phyloP scores from a whole-genome alignment of 768 basidiomycete genomes.

The Clathrus columnatus region DNA sequence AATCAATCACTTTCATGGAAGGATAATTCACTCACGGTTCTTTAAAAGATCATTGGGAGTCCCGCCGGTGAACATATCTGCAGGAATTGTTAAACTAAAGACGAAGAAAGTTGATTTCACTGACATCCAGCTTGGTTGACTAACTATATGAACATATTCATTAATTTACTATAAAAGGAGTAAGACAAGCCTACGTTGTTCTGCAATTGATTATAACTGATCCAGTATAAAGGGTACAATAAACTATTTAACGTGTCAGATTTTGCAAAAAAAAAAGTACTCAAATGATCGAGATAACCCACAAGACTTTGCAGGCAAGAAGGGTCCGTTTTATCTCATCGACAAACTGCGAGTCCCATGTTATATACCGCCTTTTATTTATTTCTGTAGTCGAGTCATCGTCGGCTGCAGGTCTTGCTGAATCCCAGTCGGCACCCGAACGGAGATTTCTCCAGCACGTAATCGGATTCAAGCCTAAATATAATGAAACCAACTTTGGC shows the following conservation, averaged over 20 bases:
- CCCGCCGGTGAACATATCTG: constrained; percentile 6
- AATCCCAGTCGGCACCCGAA: constrained; percentile 6
- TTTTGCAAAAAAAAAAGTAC: background rate
- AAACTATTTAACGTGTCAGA: background rate
- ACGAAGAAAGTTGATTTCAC: background rate
- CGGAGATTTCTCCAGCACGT: background rate
- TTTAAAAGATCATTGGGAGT: constrained; percentile 9
- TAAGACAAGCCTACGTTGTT: background rate
- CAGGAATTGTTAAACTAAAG: background rate
- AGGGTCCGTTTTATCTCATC: constrained; percentile 7
- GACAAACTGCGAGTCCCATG: constrained; percentile 8
- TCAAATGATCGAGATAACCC: background rate
- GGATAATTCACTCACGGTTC: constrained; percentile 8
- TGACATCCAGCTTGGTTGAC: constrained; percentile 7
- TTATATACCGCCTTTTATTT: background rate
- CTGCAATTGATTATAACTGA: constrained; percentile 7
- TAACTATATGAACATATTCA: background rate
- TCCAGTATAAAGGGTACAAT: constrained; percentile 4
- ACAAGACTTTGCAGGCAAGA: constrained; percentile 10
- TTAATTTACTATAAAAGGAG: background rate
- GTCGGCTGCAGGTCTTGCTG: background rate
- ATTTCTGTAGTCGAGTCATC: background rate
- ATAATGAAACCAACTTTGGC: too few relatives aligned
- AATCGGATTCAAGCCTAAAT: constrained; percentile 5
- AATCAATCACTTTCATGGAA: too few relatives aligned